A percentile compares a stretch with the other conserved stretches of the same genome.
Conservation (phyloP, 176 grass and related monocot genomes). For the Secale cereale region DNA sequence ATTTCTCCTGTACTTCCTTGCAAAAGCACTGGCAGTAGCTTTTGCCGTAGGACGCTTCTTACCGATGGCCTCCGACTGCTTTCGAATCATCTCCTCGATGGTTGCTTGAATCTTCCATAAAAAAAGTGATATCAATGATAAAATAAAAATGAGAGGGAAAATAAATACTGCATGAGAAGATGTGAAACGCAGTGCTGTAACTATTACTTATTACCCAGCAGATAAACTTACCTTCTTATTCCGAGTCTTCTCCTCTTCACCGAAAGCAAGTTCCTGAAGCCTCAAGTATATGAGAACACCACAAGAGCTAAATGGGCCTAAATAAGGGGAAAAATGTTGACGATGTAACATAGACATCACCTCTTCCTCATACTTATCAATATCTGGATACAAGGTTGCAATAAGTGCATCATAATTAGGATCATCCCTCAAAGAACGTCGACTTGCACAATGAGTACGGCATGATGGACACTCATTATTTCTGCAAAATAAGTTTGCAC, state of each 20-base stretch:
- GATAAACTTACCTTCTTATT: constrained; percentile 63
- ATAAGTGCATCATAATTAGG: constrained; percentile 89
- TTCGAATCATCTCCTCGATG: constrained; percentile 66
- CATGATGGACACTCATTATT: constrained; percentile 92
- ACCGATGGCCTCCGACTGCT: constrained; percentile 61
- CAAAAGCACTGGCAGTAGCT: constrained; percentile 39
- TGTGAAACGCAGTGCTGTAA: background rate
- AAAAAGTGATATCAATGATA: background rate
- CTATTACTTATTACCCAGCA: constrained; percentile 11
- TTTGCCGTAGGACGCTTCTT: constrained; percentile 57
- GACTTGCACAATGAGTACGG: constrained; percentile 86
- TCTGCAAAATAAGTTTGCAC: constrained; percentile 42
- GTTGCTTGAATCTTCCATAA: constrained; percentile 76
- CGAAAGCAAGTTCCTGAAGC: constrained; percentile 75
- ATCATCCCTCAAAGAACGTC: constrained; percentile 88
- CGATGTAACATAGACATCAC: constrained; percentile 33
- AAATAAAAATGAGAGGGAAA: constrained; percentile 23
- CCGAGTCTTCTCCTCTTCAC: constrained; percentile 65
- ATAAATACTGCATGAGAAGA: background rate
- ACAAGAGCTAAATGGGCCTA: constrained; percentile 9
- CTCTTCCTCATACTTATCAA: constrained; percentile 94
- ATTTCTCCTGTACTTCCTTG: constrained; percentile 61
- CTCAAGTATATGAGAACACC: constrained; percentile 26
- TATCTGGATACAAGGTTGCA: constrained; percentile 73
- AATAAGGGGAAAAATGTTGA: constrained; percentile 12